Base-by-base conservation (phyloP, 1,139 yeast species). In the Nakaseomyces kungkrabaensis region DNA sequence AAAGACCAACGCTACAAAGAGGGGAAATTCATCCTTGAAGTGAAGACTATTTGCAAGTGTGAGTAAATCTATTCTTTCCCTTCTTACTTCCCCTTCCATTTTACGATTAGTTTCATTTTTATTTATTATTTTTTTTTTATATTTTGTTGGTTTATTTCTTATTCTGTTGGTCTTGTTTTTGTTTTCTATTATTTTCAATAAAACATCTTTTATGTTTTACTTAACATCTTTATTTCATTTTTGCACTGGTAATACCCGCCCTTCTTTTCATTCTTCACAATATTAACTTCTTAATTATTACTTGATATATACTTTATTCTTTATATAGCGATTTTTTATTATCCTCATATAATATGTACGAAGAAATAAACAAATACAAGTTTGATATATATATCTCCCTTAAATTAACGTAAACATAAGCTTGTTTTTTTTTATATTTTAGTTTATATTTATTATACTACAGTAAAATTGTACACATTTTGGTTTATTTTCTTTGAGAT, bases 1-100 rank as follows among this genome's bases (percentile, higher is more conserved):
- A 56, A 57, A 43, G 61, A 62, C 46, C 75, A 71, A 58, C 64
- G 67, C 47, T 71, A 66, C 57, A 73, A 73, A 52, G 75, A 72
- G 55, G 75, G 76, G 1, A 65, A 69, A 48, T 73, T 62, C 52
- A 69, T 73, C 32, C 55, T 73, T 54, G 77, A 73, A 55, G 54
- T 70, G 29, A 57, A 61, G 48, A 62, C 66, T n/a, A 62, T 68
- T 11, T 60, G 62, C 51, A 27, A 31, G 10, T 41, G 44, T 29
- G 44, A 41, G 8, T 41, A 11, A 29, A 11, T 25, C 13, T 25
- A 26, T 7, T 25, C 13, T 17, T 37, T 8, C 26, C 26, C 40
- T 17, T 37, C 24, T 37, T 5, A 17, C 2, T 17, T 10, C 4
- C 4, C 40, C 40, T 37, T 37, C 25, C 13, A 13, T 5, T 37